Percentiles rank a stretch among this genome's conserved stretches.
Evolutionary conservation across 495 filamentous ascomycete genomes (phyloP).

Genomic region (Saxophila tyrrhenica): DNA sequence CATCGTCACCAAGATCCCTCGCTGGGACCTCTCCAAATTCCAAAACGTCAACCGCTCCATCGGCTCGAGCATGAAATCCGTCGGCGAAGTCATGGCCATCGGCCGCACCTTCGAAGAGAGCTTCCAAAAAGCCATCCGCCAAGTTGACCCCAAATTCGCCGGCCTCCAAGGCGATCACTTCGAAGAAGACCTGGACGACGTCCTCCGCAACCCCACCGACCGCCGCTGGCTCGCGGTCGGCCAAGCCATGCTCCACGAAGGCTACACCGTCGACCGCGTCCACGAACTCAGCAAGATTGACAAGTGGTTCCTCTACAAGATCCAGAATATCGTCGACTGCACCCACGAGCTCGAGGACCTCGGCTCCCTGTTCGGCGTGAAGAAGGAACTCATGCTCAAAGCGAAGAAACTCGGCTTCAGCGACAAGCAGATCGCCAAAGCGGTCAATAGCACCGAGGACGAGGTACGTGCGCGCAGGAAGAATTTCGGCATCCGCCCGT

Average conservation of each 20-base stretch:
- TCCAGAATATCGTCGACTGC: conserved; percentile 89
- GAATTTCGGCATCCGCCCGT: conserved; percentile 74
- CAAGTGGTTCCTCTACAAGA: conserved; percentile 95
- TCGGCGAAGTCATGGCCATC: conserved; percentile 98
- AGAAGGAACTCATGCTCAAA: conserved; percentile 74
- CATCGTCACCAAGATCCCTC: conserved; percentile 94
- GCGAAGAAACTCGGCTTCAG: conserved; percentile 97
- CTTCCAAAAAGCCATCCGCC: conserved; percentile 96
- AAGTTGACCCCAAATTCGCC: conserved; percentile 83
- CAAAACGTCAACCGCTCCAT: conserved; percentile 97
- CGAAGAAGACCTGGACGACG: conserved; percentile 83
- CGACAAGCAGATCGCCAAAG: conserved; percentile 82
- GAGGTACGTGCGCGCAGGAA: conserved; percentile 76
- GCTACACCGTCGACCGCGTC: conserved; percentile 78
- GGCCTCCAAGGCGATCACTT: conserved; percentile 95
- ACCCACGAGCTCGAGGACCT: conserved; percentile 76
- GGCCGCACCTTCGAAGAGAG: conserved; percentile 96
- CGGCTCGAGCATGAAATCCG: conserved; percentile 93
- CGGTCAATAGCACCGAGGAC: conserved; percentile 78
- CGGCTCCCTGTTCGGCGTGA: conserved; percentile 74
- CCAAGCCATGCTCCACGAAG: conserved; percentile 94
- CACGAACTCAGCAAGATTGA: conserved; percentile 94
- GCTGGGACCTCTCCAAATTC: conserved; percentile 97
- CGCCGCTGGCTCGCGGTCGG: conserved; percentile 94
- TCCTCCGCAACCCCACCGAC: conserved; percentile 83